These are phyloP conservation scores for Emergomyces orientalis DNA, from an alignment of 2,329 filamentous ascomycete species.

Conservation along the genomic window DNA sequence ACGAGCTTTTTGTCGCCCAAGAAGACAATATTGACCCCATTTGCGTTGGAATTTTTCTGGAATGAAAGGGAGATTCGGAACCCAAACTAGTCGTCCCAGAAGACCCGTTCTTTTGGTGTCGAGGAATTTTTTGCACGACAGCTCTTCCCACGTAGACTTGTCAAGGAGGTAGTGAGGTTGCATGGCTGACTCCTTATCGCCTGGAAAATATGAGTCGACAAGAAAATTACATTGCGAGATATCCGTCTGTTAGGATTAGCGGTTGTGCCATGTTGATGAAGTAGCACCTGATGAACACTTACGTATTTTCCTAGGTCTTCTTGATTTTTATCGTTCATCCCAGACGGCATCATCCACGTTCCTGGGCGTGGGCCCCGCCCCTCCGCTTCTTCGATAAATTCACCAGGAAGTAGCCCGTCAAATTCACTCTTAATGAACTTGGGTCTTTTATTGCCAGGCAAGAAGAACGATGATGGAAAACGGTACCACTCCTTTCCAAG, in stretches of 20 bases:
- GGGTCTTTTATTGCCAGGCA: conserved; percentile 71
- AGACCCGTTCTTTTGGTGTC: conserved; percentile 66
- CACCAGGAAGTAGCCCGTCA: conserved; percentile 74
- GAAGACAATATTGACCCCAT: conserved; percentile 83
- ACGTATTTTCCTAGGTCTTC: conserved; percentile 85
- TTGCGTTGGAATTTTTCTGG: conserved; percentile 61
- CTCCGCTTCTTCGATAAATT: conserved; percentile 66
- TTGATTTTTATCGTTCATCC: conserved; percentile 85
- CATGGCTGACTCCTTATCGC: conserved; percentile 48
- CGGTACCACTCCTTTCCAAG: conserved; percentile 98
- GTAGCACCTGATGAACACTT: conserved; percentile 23
- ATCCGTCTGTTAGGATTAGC: conserved; percentile 45
- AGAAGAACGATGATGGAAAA: conserved; percentile 85
- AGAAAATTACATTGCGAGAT: conserved; percentile 69
- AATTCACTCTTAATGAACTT: conserved; percentile 93
- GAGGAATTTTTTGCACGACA: conserved; percentile 70
- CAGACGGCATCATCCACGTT: conserved; percentile 70
- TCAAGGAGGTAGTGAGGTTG: conserved; percentile 78
- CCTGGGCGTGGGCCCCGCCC: conserved; percentile 68
- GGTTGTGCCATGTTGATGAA: conserved; percentile 9
- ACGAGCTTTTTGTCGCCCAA: conserved; percentile 46
- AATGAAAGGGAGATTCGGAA: conserved; percentile 62
- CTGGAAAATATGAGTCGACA: conserved; percentile 74
- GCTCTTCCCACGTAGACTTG: conserved; percentile 62
- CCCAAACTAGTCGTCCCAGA: conserved; percentile 68